Conservation (phyloP, 2,329 filamentous ascomycete species). For the Sclerotinia spermophila region DNA sequence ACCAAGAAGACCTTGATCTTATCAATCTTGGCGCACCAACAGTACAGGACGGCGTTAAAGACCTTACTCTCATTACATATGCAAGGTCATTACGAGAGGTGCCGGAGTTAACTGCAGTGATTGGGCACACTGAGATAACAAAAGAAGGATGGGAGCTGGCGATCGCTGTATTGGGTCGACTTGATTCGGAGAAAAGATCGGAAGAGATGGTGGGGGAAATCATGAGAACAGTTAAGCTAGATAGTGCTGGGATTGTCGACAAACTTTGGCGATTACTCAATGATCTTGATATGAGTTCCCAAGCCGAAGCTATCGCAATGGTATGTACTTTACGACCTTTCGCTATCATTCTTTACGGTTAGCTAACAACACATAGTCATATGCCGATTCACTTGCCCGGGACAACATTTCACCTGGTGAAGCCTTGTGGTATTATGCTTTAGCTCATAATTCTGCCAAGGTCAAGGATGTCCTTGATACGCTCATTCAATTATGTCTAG, state of each 20-base stretch:
- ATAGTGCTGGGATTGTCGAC: conserved; percentile 70
- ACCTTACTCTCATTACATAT: conserved; percentile 74
- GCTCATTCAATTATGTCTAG: conserved; percentile 80
- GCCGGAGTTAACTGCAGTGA: conserved; percentile 38
- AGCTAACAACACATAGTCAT: conserved; percentile 58
- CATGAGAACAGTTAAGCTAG: conserved; percentile 66
- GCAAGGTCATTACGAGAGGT: conserved; percentile 61
- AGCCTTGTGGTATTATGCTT: conserved; percentile 84
- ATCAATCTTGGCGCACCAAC: conserved; percentile 60
- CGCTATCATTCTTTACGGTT: conserved; percentile 17
- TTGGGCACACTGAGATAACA: conserved; percentile 35
- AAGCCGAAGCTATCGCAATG: conserved; percentile 78
- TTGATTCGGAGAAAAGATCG: conserved; percentile 69
- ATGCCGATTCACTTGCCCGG: conserved; percentile 72
- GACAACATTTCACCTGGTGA: conserved; percentile 77
- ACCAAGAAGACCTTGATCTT: conserved; percentile 80
- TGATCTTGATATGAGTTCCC: conserved; percentile 71
- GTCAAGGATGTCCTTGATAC: conserved; percentile 83
- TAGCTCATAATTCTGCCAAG: conserved; percentile 73
- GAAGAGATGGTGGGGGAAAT: conserved; percentile 72
- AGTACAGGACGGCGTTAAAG: conserved; percentile 65
- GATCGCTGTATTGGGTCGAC: conserved; percentile 74
- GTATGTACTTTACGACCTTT: conserved; percentile 47
- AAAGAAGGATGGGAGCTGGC: conserved; percentile 87
- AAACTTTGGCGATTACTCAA: conserved; percentile 76